These are phyloP conservation scores for Talaromyces sp. DNA, from an alignment of 2,329 filamentous ascomycete species.

Conservation along the genomic window DNA sequence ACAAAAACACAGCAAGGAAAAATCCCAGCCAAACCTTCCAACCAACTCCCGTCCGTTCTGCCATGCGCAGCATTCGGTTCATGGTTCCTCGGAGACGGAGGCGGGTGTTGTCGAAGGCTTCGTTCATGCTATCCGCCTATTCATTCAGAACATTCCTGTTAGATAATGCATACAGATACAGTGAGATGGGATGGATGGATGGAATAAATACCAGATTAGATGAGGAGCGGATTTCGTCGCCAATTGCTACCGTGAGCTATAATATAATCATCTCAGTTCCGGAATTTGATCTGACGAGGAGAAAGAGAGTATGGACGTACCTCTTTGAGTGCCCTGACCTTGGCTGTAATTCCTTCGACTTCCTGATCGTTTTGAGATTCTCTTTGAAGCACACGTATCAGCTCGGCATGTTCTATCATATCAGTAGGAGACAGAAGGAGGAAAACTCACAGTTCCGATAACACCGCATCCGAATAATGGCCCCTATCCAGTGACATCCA, in stretches of 20 bases:
- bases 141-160: background rate
- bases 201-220: conserved; percentile 11
- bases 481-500: conserved; percentile 51
- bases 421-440: background rate
- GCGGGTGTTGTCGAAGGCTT: conserved; percentile 81
- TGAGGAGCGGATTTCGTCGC: conserved; percentile 14
- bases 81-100: conserved; percentile 82
- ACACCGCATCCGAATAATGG: conserved; percentile 85
- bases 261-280: background rate
- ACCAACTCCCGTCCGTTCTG: conserved; percentile 84
- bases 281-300: background rate
- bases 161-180: background rate
- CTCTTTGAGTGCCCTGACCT: conserved; percentile 83
- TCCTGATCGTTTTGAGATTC: conserved; percentile 94
- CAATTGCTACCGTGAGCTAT: conserved; percentile 16
- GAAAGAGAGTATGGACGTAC: conserved; percentile 49
- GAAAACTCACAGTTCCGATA: conserved; percentile 35
- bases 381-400: background rate
- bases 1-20: conserved; percentile 71
- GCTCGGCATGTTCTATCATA: background rate
- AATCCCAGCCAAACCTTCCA: conserved; percentile 94
- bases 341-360: conserved; percentile 82
- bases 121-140: conserved; percentile 77
- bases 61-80: conserved; percentile 96
- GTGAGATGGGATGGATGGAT: background rate